phyloP scores from a whole-genome alignment of 2,329 filamentous ascomycete genomes.

The Aspergillus tubingensis region DNA sequence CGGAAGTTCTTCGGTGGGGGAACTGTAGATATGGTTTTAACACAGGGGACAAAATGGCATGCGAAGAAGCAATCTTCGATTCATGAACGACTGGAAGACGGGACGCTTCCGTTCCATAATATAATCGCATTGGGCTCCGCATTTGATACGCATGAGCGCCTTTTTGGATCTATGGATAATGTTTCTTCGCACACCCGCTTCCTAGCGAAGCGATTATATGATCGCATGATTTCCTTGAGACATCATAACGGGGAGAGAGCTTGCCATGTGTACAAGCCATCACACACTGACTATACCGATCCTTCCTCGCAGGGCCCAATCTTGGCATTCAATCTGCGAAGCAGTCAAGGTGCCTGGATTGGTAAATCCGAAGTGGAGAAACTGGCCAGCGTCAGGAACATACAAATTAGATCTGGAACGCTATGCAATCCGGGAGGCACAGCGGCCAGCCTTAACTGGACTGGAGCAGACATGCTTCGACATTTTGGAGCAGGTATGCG shows the following conservation, averaged over 20 bases:
- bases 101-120: constrained; percentile 84
- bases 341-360: constrained; percentile 70
- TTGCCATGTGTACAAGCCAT: constrained; percentile 65
- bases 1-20: constrained; percentile 90
- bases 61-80: constrained; percentile 69
- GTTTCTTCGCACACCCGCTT: constrained; percentile 71
- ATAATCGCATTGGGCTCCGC: constrained; percentile 81
- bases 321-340: constrained; percentile 79
- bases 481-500: constrained; percentile 85
- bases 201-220: constrained; percentile 61
- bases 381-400: constrained; percentile 72
- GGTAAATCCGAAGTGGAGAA: constrained; percentile 86
- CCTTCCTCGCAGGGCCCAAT: constrained; percentile 66
- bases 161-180: constrained; percentile 71
- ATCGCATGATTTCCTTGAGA: constrained; percentile 59
- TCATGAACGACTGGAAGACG: constrained; percentile 86
- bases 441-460: constrained; percentile 69
- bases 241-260: constrained; percentile 70
- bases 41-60: constrained; percentile 79
- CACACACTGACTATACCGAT: constrained; percentile 46
- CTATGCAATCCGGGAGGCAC: constrained; percentile 91
- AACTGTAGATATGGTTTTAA: constrained; percentile 86
- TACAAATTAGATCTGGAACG: constrained; percentile 85
- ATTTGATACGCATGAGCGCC: constrained; percentile 64
- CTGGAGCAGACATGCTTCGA: constrained; percentile 76